Conservation (phyloP, 495 filamentous ascomycete genomes). For the Aspergillus coremiiformis region DNA sequence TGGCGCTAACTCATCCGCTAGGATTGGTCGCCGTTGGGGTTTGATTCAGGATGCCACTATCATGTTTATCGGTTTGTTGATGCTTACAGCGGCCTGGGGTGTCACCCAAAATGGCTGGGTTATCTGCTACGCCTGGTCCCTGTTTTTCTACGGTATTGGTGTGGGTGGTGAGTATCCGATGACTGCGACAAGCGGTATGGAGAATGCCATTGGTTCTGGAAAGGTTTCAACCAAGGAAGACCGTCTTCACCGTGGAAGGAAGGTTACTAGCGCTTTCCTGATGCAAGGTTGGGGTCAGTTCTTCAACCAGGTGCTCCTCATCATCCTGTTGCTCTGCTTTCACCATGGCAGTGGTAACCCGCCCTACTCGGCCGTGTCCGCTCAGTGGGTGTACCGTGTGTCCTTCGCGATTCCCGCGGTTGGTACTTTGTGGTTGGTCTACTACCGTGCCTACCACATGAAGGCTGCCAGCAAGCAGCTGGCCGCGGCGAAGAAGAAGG, state of each 20-base stretch:
- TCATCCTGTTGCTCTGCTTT: slow-evolving; percentile 72
- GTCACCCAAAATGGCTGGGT: slow-evolving; percentile 79
- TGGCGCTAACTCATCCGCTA: slow-evolving; percentile 14
- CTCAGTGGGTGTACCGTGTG: slow-evolving; percentile 79
- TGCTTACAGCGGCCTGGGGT: slow-evolving; percentile 85
- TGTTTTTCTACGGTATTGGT: slow-evolving; percentile 87
- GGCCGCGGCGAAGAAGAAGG: slow-evolving; percentile 69
- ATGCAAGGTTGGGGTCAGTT: slow-evolving; percentile 98
- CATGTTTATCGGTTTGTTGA: slow-evolving; percentile 82
- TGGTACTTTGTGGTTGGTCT: slow-evolving; percentile 85
- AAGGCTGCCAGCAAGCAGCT: slow-evolving; percentile 66
- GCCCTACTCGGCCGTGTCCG: slow-evolving; percentile 61
- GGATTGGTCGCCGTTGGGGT: slow-evolving; percentile 83
- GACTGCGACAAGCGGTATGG: slow-evolving; percentile 92
- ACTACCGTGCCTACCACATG: slow-evolving; percentile 90
- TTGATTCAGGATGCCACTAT: slow-evolving; percentile 87
- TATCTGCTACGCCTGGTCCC: slow-evolving; percentile 82
- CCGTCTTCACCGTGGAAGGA: slow-evolving; percentile 85
- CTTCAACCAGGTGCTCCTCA: slow-evolving; percentile 79
- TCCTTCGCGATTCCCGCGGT: slow-evolving; percentile 79
- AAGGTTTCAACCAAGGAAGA: slow-evolving; percentile 83
- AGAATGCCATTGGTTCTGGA: slow-evolving; percentile 77
- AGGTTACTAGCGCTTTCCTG: slow-evolving; percentile 85
- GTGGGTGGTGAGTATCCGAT: slow-evolving; percentile 92
- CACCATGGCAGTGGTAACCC: slow-evolving; percentile 63